Conservation (phyloP, 495 filamentous ascomycete species). For the Tuber calosporum region DNA sequence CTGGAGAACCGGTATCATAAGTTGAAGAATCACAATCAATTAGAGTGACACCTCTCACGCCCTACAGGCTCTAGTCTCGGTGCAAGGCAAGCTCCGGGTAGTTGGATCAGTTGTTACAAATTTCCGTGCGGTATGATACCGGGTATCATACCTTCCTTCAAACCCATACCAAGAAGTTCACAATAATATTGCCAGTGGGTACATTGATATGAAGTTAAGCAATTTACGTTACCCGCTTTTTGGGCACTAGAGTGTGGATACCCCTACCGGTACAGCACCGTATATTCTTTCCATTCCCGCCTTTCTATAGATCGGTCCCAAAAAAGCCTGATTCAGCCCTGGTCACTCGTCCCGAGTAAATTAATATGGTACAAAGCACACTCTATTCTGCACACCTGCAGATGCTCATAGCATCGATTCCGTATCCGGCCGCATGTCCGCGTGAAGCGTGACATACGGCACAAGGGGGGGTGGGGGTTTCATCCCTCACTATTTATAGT, state of each 20-base stretch:
- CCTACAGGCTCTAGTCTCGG: not conserved
- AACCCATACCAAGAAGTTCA: not conserved
- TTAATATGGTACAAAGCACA: not conserved
- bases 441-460: not conserved
- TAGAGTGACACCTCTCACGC: not conserved
- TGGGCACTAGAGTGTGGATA: not conserved
- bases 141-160: not conserved
- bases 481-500: not conserved
- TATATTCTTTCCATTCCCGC: not conserved
- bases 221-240: not conserved
- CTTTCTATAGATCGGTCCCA: not conserved
- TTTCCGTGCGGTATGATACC: too few species aligned
- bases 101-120: too few species aligned
- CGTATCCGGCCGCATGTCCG: not conserved
- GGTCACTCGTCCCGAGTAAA: not conserved
- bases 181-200: not conserved
- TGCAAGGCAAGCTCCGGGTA: not conserved
- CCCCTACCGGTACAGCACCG: too few species aligned
- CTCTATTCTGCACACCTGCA: not conserved
- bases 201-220: not conserved
- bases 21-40: not conserved
- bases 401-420: not conserved
- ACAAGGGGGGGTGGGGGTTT: too few species aligned
- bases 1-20: not conserved
- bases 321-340: not conserved